Base-by-base conservation (phyloP, 2,329 filamentous ascomycete genomes). In the Arthrocladium fulminans region DNA sequence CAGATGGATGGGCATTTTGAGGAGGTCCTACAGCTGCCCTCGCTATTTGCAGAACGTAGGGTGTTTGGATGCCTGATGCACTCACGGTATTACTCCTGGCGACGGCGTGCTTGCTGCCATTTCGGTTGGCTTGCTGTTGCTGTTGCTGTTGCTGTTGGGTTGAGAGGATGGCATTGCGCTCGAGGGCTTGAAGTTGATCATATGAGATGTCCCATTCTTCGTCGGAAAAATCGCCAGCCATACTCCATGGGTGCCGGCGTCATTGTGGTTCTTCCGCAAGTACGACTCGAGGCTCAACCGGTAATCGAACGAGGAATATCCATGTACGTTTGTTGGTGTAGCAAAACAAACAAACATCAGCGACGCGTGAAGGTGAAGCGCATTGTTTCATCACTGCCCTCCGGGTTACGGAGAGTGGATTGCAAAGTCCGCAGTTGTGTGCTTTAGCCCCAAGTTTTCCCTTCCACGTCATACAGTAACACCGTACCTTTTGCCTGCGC, bases 101-200 rank as follows among this genome's bases (percentile, higher is more conserved):
- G 9, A 32, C 17, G 12, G 23, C 34, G 9, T 15, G 20, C 25
- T 40, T n/a, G n/a, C 5, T 15, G 17, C 17, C 44, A 47, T 27
- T 30, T 41, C 24, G 27, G 22, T 19, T 32, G 13, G 25, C 45
- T 20, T 27, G 48, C 15, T 35, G 12, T 44, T 39, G 44, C 35
- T 29, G 48, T 39, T 24, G 57, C 54, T 42, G 39, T 17, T 42
- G 41, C 17, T 59, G 61, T 40, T 65, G 70, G 2, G 67, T 71
- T n/a, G 68, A 67, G 50, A 61, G 61, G 45, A 64, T 64, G n/a
- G 70, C 70, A 58, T 66, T 61, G 50, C 72, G 63, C 55, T 73
- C 70, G 34, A 74, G 60, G 55, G 70, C 62, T 50, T 67, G 60
- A 43, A 71, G 58, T 17, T 68, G 66, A 47, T 67, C 60, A 23